Evolutionary conservation across 2,329 filamentous ascomycete genomes (phyloP), one percentile per base, ranked within the genome.

Genomic region (Fusarium longipes): DNA sequence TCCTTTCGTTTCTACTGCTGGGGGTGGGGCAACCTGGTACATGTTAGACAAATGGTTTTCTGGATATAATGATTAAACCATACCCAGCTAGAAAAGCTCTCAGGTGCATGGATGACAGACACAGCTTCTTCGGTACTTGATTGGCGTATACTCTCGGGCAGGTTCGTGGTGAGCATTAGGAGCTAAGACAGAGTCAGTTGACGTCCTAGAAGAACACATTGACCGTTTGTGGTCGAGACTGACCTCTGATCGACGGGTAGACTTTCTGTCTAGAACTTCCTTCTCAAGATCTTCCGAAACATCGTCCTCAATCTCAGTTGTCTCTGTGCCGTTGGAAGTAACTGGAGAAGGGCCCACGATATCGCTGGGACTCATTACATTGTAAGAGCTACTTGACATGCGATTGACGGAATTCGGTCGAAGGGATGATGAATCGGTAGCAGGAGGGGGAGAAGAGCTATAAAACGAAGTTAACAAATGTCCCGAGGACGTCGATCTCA

Each of bases 61-160:
- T 20, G 25, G 15, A 25, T 30, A 25, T 3, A 14, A 45, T 44
- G 14, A 17, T 27, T 35, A 10, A 40, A 39, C 76, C 86, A 75
- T 77, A 96, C 92, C 86, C 96, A 97, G 70, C 87, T 87, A 56
- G 88, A 86, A 78, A 96, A 97, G 64, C 91, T 92, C 67, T 93
- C 85, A 0, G 94, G 93, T 17, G 92, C 93, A 82, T 97, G 94
- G 70, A 97, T 97, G 54, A 97, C 94, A 2, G 94, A 97, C 52
- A 93, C 86, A 24, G 93, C 90, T 70, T 94, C 93, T 68, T 97
- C 93, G 63, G 89, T 89, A 24, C 86, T 85, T 52, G 81, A 80
- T 50, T 84, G 83, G 75, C 89, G 81, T 76, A 90, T 73, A 60
- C 83, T 81, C 39, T 87, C 86, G 4, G 87, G 79, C 11, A 90